These are phyloP conservation scores for Fusarium zealandicum DNA, from an alignment of 2,329 filamentous ascomycete genomes.

Conservation along the genomic window DNA sequence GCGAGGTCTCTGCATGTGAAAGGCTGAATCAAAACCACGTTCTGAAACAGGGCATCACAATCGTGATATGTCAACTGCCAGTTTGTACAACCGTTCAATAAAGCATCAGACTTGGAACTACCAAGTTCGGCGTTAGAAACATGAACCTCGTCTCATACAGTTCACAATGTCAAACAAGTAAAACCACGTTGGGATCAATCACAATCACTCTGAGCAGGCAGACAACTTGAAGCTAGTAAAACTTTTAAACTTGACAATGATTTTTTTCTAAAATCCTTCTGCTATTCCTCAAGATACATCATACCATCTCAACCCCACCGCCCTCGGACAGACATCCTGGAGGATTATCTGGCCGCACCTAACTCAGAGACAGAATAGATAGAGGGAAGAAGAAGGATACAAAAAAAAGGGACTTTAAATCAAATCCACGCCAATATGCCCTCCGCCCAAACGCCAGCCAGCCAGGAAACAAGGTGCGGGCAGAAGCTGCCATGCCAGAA, in stretches of 20 bases:
- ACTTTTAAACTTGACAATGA: slow-evolving; percentile 35
- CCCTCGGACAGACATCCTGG: background rate
- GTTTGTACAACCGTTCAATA: too few relatives aligned
- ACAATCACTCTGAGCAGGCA: background rate
- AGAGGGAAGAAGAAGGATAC: slow-evolving; percentile 31
- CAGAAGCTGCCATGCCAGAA: slow-evolving; percentile 41
- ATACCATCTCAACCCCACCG: slow-evolving; percentile 13
- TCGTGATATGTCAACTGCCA: too few relatives aligned
- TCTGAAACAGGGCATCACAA: too few relatives aligned
- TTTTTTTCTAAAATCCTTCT: slow-evolving; percentile 33
- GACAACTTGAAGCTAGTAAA: slow-evolving; percentile 15
- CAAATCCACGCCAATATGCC: slow-evolving; percentile 46
- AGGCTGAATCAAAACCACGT: too few relatives aligned
- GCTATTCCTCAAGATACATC: slow-evolving; percentile 22
- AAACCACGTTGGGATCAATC: background rate
- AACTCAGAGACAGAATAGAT: slow-evolving; percentile 21
- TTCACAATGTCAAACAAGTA: background rate
- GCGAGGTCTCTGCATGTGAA: too few relatives aligned
- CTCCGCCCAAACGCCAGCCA: slow-evolving; percentile 47
- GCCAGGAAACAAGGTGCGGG: slow-evolving; percentile 41
- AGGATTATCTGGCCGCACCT: slow-evolving; percentile 5
- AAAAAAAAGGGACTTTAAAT: slow-evolving; percentile 39
- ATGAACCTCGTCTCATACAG: too few relatives aligned
- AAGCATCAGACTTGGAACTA: too few relatives aligned
- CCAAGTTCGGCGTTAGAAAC: too few relatives aligned